These are phyloP conservation scores for Gaeumannomyces sp. DNA, from an alignment of 2,329 filamentous ascomycete genomes.

Conservation along the genomic window DNA sequence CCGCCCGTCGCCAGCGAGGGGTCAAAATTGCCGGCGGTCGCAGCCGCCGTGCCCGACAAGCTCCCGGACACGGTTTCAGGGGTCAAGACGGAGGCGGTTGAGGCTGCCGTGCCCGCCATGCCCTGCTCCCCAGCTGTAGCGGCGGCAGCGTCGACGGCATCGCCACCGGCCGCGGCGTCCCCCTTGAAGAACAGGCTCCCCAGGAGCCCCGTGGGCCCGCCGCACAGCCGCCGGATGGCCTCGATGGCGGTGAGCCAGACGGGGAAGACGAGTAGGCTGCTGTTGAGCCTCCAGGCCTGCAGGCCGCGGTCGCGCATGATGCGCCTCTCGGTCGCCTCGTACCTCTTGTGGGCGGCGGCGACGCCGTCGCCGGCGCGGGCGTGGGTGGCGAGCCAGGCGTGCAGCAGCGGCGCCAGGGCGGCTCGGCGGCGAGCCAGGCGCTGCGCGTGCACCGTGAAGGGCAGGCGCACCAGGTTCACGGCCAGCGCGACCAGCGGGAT, in stretches of 20 bases:
- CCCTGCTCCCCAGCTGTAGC: constrained; percentile 1
- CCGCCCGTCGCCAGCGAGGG: constrained; percentile 42
- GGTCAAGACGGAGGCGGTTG: not conserved
- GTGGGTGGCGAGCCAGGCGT: constrained; percentile 25
- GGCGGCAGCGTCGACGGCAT: constrained; percentile 9
- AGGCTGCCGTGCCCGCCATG: not conserved
- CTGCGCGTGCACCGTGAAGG: constrained; percentile 36
- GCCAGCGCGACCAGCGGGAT: constrained; percentile 45
- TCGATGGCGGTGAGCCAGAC: constrained; percentile 47
- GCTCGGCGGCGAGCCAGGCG: constrained; percentile 23
- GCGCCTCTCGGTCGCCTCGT: constrained; percentile 16
- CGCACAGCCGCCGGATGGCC: constrained; percentile 41
- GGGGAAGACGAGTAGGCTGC: constrained; percentile 34
- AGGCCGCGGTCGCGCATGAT: constrained; percentile 31
- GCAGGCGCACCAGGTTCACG: constrained; percentile 34
- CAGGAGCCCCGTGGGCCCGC: constrained; percentile 31
- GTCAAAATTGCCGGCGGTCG: constrained; percentile 3
- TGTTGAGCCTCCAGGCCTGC: constrained; percentile 41
- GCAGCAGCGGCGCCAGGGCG: constrained; percentile 24
- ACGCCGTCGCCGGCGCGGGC: constrained; percentile 10
- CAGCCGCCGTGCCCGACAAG: not conserved
- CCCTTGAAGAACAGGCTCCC: constrained; percentile 23
- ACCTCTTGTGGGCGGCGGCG: constrained; percentile 23
- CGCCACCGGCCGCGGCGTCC: not conserved
- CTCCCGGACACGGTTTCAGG: not conserved